Percentiles rank a stretch among this genome's conserved stretches.
Conservation (phyloP, 495 filamentous ascomycete genomes). For the Penicillium cinerascens region DNA sequence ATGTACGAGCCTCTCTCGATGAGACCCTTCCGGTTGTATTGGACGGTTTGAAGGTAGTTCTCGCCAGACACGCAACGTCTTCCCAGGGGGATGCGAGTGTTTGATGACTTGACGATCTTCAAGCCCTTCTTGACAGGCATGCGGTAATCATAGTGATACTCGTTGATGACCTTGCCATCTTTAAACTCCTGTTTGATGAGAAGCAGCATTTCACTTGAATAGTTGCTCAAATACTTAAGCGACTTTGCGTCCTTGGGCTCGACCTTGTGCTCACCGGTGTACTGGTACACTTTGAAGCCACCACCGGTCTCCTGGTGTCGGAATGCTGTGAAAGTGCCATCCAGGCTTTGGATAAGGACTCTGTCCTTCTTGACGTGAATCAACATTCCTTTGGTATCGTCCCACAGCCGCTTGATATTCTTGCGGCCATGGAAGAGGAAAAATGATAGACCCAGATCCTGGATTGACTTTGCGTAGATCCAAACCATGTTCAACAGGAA, state of each 20-base stretch:
- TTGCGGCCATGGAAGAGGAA: slow-evolving; percentile 48
- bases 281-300: slow-evolving; percentile 46
- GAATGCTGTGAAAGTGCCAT: slow-evolving; percentile 48
- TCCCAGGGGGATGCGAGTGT: slow-evolving; percentile 42
- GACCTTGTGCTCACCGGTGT: slow-evolving; percentile 40
- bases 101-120: slow-evolving; percentile 25
- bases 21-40: slow-evolving; percentile 54
- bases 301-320: slow-evolving; percentile 37
- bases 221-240: slow-evolving; percentile 47
- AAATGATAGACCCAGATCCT: slow-evolving; percentile 41
- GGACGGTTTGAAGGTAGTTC: slow-evolving; percentile 44
- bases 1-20: slow-evolving; percentile 54
- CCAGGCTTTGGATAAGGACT: slow-evolving; percentile 41
- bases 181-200: slow-evolving; percentile 47
- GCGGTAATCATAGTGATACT: slow-evolving; percentile 52
- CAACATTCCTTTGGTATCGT: slow-evolving; percentile 47
- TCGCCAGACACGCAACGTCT: slow-evolving; percentile 48
- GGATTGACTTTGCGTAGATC: slow-evolving; percentile 42
- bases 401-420: slow-evolving; percentile 43
- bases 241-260: slow-evolving; percentile 41
- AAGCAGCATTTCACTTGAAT: slow-evolving; percentile 47
- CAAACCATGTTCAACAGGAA: slow-evolving; percentile 46
- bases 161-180: slow-evolving; percentile 42
- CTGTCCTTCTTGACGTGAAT: slow-evolving; percentile 45
- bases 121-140: slow-evolving; percentile 30